phyloP scores from a whole-genome alignment of 1,284 basidiomycete species.

The Irpex sp. region DNA sequence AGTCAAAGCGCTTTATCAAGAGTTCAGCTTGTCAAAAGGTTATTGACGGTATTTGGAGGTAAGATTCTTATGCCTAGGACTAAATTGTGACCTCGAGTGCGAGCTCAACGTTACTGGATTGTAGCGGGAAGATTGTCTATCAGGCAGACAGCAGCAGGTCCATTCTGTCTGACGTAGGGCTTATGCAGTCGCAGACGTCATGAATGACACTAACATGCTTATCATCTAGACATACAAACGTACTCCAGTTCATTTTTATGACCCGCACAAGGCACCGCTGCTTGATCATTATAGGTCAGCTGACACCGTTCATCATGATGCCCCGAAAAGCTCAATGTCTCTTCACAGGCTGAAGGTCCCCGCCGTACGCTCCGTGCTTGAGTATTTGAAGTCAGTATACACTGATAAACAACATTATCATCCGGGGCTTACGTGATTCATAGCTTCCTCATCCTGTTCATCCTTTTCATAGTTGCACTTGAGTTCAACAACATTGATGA shows the following conservation, averaged over 20 bases:
- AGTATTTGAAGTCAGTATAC: conserved; percentile 70
- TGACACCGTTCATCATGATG: not conserved
- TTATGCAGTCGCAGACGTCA: not conserved
- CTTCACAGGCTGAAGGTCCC: conserved; percentile 82
- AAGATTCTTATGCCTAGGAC: conserved; percentile 20
- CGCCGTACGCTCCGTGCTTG: conserved; percentile 83
- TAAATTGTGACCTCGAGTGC: not conserved
- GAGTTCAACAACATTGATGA: conserved; percentile 63
- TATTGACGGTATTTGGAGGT: conserved; percentile 80
- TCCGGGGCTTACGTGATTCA: not conserved
- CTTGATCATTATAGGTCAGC: conserved; percentile 88
- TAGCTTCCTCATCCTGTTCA: conserved; percentile 83
- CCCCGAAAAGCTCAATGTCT: not conserved
- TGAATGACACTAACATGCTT: not conserved
- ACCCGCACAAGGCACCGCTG: conserved; percentile 88
- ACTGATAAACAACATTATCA: not conserved
- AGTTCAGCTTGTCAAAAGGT: conserved; percentile 85
- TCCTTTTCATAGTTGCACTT: conserved; percentile 80
- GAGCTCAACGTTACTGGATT: conserved; percentile 5
- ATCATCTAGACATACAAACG: conserved; percentile 83
- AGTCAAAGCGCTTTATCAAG: conserved; percentile 85
- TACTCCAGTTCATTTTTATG: conserved; percentile 90
- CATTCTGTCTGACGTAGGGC: conserved; percentile 78
- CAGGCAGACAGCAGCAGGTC: conserved; percentile 83
- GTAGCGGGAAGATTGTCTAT: conserved; percentile 84